These are phyloP conservation scores for Ophiostoma piceae DNA, from an alignment of 2,329 filamentous ascomycete species.

Conservation along the genomic window DNA sequence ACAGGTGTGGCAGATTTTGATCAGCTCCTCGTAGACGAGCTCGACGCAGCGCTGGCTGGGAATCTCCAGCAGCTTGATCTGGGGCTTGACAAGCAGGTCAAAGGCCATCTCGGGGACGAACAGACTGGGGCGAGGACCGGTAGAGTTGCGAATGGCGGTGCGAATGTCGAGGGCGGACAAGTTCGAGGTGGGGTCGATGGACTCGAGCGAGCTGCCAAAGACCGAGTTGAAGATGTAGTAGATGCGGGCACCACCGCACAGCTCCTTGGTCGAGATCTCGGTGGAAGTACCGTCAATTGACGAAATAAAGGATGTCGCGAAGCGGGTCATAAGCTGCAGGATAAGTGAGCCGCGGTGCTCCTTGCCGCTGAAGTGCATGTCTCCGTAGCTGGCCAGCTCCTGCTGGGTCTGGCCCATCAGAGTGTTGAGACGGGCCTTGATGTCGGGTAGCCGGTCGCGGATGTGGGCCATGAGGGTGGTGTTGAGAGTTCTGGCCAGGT, in stretches of 20 bases:
- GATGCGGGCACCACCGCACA: conserved; percentile 89
- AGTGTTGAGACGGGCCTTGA: conserved; percentile 95
- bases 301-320: conserved; percentile 94
- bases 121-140: conserved; percentile 86
- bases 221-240: conserved; percentile 99
- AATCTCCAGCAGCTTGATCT: conserved; percentile 93
- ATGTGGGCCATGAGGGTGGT: conserved; percentile 95
- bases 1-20: conserved; percentile 99
- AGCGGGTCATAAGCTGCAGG: conserved; percentile 94
- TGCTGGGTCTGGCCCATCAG: conserved; percentile 99
- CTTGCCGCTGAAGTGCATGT: conserved; percentile 95
- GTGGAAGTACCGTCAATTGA: conserved; percentile 98
- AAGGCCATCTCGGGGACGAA: conserved; percentile 98
- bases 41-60: conserved; percentile 96
- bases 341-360: conserved; percentile 94
- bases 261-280: conserved; percentile 96
- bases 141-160: conserved; percentile 96
- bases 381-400: conserved; percentile 94
- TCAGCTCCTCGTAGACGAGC: conserved; percentile 95
- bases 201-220: conserved; percentile 92
- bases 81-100: conserved; percentile 93
- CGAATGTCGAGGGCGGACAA: conserved; percentile 91
- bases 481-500: conserved; percentile 89
- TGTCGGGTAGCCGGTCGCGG: conserved; percentile 89
- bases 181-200: conserved; percentile 93